A percentile compares a stretch with the other conserved stretches of the same genome.
Conservation (phyloP, 495 filamentous ascomycete species). For the Bombardia bombarda region DNA sequence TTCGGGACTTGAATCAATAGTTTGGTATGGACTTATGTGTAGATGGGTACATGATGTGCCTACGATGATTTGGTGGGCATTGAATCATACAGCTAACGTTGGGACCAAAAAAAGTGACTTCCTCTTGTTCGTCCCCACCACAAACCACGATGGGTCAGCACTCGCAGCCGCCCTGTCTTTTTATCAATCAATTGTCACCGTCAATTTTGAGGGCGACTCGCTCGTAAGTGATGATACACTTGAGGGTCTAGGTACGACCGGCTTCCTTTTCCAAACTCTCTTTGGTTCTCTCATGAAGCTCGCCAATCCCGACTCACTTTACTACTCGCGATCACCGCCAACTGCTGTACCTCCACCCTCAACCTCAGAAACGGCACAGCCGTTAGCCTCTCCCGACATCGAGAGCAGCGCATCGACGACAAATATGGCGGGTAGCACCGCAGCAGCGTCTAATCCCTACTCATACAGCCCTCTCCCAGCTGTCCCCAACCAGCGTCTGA, state of each 20-base stretch:
- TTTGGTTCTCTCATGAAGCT: slow-evolving; percentile 59
- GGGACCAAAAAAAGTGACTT: too few species aligned
- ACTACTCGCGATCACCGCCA: slow-evolving; percentile 6
- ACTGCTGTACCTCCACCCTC: background rate
- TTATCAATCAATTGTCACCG: slow-evolving; percentile 80
- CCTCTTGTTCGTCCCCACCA: slow-evolving; percentile 76
- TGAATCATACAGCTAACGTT: too few species aligned
- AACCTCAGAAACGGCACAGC: slow-evolving; percentile 1
- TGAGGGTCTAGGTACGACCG: slow-evolving; percentile 88
- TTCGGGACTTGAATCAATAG: too few species aligned
- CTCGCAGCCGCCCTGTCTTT: slow-evolving; percentile 85
- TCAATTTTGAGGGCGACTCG: slow-evolving; percentile 93
- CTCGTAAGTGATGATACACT: slow-evolving; percentile 79
- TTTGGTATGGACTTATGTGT: too few species aligned
- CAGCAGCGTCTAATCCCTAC: slow-evolving; percentile 3
- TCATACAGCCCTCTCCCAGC: slow-evolving; percentile 7
- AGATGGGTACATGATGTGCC: too few species aligned
- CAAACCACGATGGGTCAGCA: slow-evolving; percentile 53
- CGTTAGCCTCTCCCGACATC: slow-evolving; percentile 4
- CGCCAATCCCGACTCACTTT: slow-evolving; percentile 28
- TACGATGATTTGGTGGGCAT: background rate
- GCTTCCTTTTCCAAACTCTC: slow-evolving; percentile 62
- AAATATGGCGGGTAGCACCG: slow-evolving; percentile 11
- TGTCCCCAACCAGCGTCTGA: slow-evolving; percentile 7
- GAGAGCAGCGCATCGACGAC: slow-evolving; percentile 1